A percentile compares a stretch with the other conserved stretches of the same genome.
Evolutionary conservation across 1,284 basidiomycete genomes (phyloP).

Genomic region (Sporisorium iseilematis-ciliati): DNA sequence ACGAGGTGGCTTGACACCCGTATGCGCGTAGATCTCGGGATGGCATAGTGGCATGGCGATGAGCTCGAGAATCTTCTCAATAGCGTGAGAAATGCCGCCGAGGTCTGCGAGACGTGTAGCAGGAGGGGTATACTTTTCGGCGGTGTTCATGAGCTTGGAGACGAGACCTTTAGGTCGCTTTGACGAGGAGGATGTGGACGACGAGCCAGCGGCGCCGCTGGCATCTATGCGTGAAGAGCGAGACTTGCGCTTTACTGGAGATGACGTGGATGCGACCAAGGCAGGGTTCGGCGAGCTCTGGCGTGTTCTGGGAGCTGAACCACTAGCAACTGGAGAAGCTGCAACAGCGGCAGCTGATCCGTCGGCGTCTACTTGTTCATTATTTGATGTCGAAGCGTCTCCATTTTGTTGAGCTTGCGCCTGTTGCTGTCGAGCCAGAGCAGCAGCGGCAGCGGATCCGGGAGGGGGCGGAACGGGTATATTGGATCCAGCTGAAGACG

Average conservation of each 20-base stretch:
- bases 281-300: slow-evolving; percentile 36
- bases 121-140: slow-evolving; percentile 72
- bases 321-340: slow-evolving; percentile 27
- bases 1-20: slow-evolving; percentile 89
- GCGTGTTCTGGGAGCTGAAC: slow-evolving; percentile 44
- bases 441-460: slow-evolving; percentile 59
- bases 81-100: slow-evolving; percentile 85
- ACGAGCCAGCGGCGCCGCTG: slow-evolving; percentile 15
- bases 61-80: slow-evolving; percentile 93
- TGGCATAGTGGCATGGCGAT: slow-evolving; percentile 94
- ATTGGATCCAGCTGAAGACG: slow-evolving; percentile 33
- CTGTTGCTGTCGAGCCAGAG: slow-evolving; percentile 37
- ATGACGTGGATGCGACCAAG: slow-evolving; percentile 18
- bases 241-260: slow-evolving; percentile 58
- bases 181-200: slow-evolving; percentile 21
- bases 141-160: slow-evolving; percentile 34
- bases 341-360: slow-evolving; percentile 2
- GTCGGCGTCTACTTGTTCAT: slow-evolving; percentile 4
- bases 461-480: slow-evolving; percentile 55
- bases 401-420: slow-evolving; percentile 37
- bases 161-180: slow-evolving; percentile 45
- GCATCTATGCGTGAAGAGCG: slow-evolving; percentile 47
- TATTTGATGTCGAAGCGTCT: slow-evolving; percentile 11
- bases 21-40: slow-evolving; percentile 93
- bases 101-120: slow-evolving; percentile 82